phyloP scores from a whole-genome alignment of 2,329 filamentous ascomycete genomes.

The Ilyonectria sp. region DNA sequence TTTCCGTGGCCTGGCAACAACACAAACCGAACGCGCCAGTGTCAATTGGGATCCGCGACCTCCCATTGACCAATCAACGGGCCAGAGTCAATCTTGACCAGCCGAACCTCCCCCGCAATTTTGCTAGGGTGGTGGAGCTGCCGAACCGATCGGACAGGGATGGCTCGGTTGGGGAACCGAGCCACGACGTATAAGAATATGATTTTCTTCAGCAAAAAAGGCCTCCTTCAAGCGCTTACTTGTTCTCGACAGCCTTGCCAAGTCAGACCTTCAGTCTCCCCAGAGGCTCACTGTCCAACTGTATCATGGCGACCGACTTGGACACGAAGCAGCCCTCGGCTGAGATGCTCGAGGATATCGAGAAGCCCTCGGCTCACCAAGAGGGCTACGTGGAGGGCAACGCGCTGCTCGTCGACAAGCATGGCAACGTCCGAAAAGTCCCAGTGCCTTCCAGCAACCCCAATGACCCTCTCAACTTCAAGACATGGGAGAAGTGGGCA shows the following conservation, averaged over 20 bases:
- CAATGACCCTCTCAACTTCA: conserved; percentile 25
- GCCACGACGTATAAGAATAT: neutral
- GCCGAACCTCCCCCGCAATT: neutral
- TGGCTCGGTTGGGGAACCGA: neutral
- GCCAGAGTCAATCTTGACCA: neutral
- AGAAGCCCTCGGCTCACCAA: conserved; percentile 3
- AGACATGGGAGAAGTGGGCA: conserved; percentile 17
- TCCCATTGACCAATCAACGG: neutral
- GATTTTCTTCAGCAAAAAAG: neutral
- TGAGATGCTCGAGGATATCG: conserved; percentile 16
- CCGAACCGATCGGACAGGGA: neutral
- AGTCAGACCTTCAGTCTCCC: neutral
- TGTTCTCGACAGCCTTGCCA: neutral
- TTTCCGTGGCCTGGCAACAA: neutral
- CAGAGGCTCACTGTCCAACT: neutral
- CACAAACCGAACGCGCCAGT: neutral
- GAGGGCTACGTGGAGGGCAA: conserved; percentile 12
- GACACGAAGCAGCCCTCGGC: conserved; percentile 8
- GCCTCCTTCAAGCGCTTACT: neutral
- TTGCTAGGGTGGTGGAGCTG: neutral
- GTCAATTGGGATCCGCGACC: neutral
- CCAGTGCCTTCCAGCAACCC: conserved; percentile 18
- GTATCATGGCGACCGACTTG: conserved; percentile 11
- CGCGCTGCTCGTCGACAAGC: conserved; percentile 14
- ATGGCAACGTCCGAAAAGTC: conserved; percentile 16